Conservation (phyloP, 768 basidiomycete species). For the Naganishia antarctica region DNA sequence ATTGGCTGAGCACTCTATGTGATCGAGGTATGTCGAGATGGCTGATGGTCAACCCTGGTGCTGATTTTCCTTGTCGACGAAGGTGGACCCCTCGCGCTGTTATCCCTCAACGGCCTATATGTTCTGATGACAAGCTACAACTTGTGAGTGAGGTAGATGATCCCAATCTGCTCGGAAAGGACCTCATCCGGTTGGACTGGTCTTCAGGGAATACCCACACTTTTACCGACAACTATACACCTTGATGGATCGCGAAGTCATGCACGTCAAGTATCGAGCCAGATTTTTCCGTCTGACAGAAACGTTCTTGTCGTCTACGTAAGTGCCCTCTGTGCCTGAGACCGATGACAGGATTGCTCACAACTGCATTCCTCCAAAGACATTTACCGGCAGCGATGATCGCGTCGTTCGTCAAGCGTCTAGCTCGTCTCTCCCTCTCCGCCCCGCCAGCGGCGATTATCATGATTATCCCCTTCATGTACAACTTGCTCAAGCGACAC, state of each 20-base stretch:
- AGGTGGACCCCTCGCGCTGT: slow-evolving; percentile 67
- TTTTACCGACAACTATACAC: slow-evolving; percentile 90
- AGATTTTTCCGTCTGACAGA: slow-evolving; percentile 92
- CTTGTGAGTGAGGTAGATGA: slow-evolving; percentile 58
- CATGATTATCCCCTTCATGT: slow-evolving; percentile 85
- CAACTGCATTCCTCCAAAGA: slow-evolving; percentile 49
- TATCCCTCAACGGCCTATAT: slow-evolving; percentile 87
- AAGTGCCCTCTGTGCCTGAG: slow-evolving; percentile 43
- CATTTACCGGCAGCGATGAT: slow-evolving; percentile 85
- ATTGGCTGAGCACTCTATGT: slow-evolving; percentile 45
- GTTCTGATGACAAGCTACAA: slow-evolving; percentile 88
- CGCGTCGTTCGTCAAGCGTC: slow-evolving; percentile 88
- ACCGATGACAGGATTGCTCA: not conserved
- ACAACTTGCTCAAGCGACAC: slow-evolving; percentile 88
- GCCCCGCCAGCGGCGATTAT: slow-evolving; percentile 88
- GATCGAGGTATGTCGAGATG: slow-evolving; percentile 21
- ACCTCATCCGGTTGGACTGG: not conserved
- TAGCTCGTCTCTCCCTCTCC: slow-evolving; percentile 73
- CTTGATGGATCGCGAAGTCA: slow-evolving; percentile 76
- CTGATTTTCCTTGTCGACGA: no score
- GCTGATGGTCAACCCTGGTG: no score
- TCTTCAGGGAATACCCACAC: slow-evolving; percentile 78
- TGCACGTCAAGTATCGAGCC: slow-evolving; percentile 87
- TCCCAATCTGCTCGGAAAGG: not conserved
- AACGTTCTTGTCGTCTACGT: slow-evolving; percentile 88